Conservation (phyloP, 305 asterid genomes). For the Fraxinus xanthoxyloides region DNA sequence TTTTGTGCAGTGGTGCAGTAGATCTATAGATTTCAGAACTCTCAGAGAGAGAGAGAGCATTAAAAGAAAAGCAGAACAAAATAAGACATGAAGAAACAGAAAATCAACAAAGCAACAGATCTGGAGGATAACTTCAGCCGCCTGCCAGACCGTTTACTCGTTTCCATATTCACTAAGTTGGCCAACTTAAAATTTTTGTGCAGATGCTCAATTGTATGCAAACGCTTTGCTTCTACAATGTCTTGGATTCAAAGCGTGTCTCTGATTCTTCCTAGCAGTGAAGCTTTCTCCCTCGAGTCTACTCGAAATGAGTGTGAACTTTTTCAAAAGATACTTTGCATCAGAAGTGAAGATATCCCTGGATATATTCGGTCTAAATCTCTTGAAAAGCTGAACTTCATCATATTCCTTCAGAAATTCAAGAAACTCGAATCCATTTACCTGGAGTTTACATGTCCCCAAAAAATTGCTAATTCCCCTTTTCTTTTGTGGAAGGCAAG, state of each 20-base stretch:
- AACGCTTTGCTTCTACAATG: conserved; percentile 14
- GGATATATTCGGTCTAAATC: background rate
- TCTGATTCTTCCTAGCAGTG: background rate
- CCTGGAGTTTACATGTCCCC: conserved; percentile 6
- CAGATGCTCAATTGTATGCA: conserved; percentile 19
- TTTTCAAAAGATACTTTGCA: background rate
- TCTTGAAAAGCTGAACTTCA: conserved; percentile 9
- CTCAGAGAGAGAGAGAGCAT: background rate
- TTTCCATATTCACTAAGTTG: conserved; percentile 3
- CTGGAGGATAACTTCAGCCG: background rate
- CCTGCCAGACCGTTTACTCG: conserved; percentile 7
- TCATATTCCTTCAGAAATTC: conserved; percentile 8
- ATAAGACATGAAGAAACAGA: conserved; percentile 5
- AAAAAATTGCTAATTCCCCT: background rate
- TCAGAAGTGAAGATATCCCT: background rate
- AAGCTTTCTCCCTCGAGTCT: background rate
- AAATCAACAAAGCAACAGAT: background rate
- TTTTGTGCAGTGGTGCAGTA: background rate
- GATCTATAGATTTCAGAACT: background rate
- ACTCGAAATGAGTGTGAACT: background rate
- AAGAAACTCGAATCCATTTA: conserved; percentile 12
- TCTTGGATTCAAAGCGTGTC: background rate
- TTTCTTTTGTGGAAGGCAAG: conserved; percentile 18
- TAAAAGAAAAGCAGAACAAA: background rate
- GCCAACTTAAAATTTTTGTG: conserved; percentile 15